Evolutionary conservation across 1,139 yeast species (phyloP), one percentile per base, ranked within the genome.

Genomic region (Saccharomyces hybrid): DNA sequence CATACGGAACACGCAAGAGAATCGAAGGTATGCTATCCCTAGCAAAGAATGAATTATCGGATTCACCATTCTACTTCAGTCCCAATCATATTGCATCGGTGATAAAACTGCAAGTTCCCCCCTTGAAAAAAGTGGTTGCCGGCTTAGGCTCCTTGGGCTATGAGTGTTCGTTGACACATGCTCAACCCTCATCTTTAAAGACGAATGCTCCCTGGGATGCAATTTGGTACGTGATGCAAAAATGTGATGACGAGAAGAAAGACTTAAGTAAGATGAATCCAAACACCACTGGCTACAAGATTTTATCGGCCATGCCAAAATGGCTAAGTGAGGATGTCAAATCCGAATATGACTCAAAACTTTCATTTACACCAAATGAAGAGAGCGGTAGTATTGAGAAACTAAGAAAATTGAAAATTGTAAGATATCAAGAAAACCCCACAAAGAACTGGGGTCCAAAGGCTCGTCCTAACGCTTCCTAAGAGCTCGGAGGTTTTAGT

Each of bases 401-500:
- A 55, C 75, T 88, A 56, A 78, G 97, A 62, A 84, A 81, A 61
- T 76, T 88, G 58, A 89, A 89, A 71, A 81, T 91, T 68, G 89
- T 89, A 16, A 78, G 97, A 62, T 91, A 79, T 71, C 99, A 90
- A 70, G 90, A 85, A 66, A 91, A 91, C 68, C 99, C 99, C 11
- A 80, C 88, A 1, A 88, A 86, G 70, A 85, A 88, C 68, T 93
- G 99, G 99, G 99, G 99, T 0, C 99, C 97, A 42, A 88, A 87
- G 73, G 82, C 95, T 3, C 81, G 84, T 64, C 93, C 93, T 16
- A 38, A 38, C 9, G 13, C 44, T 16, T 38, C 44, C 9, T 38
- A 38, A 4, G 25, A 4, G 13, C 5, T 5, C 11, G 9, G n/a
- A 9, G 3, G 3, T 20, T 20, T 9, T 16, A 38, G 42, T 38